Conservation (phyloP, 805 yeast species). For the Metschnikowia continentalis region DNA sequence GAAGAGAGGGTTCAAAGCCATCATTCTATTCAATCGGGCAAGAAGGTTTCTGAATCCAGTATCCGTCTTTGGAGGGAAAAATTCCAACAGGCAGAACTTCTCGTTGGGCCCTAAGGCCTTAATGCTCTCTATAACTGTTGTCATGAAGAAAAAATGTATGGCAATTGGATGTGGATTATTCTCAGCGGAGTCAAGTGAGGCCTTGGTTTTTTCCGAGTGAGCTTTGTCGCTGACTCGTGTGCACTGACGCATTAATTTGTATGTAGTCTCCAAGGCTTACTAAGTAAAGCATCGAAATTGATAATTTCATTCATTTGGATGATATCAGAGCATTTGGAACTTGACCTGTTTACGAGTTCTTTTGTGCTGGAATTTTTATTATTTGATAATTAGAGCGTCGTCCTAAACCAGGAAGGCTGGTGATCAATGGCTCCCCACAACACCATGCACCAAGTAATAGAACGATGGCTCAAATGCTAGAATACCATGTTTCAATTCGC, state of each 20-base stretch:
- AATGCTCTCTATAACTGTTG: constrained; percentile 29
- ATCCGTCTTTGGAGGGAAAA: constrained; percentile 96
- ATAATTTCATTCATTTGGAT: no score
- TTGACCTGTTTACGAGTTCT: no score
- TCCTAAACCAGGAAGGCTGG: background rate
- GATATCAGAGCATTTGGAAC: no score
- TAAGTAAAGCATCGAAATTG: background rate
- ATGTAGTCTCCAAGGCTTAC: constrained; percentile 1
- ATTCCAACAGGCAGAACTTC: constrained; percentile 81
- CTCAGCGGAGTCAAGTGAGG: background rate
- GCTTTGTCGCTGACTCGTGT: constrained; percentile 9
- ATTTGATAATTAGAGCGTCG: background rate
- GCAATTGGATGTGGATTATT: background rate
- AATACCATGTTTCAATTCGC: background rate
- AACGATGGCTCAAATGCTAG: background rate
- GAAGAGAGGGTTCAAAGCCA: constrained; percentile 81
- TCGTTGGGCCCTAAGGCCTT: constrained; percentile 45
- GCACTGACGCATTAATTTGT: constrained; percentile 1
- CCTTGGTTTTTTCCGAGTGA: constrained; percentile 1
- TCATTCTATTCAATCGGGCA: constrained; percentile 86
- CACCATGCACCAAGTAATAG: background rate
- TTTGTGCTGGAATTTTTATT: background rate
- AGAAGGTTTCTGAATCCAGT: constrained; percentile 78
- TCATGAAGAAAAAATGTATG: constrained; percentile 7
- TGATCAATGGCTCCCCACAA: background rate